Evolutionary conservation across 352 stramenopile genomes (phyloP).

Genomic region (Achlya hypogyna): DNA sequence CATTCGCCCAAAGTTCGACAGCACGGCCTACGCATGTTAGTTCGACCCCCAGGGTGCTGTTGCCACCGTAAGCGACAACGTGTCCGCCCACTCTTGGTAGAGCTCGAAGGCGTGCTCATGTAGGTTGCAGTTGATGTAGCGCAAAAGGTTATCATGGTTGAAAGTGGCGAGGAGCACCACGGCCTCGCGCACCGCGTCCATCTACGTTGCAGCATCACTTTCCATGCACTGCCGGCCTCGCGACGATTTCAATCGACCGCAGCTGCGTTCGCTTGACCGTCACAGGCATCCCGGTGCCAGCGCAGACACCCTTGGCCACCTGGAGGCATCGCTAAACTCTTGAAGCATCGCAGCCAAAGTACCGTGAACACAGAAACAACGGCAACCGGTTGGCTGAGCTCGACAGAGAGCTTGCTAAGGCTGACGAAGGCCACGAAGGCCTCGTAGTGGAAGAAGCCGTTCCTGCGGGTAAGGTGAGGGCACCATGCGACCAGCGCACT

Average conservation of each 20-base stretch:
- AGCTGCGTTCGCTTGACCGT: slow-evolving; percentile 14
- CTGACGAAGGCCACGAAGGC: slow-evolving; percentile 11
- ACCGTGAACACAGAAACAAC: slow-evolving; percentile 8
- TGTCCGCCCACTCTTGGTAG: slow-evolving; percentile 15
- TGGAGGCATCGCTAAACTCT: background rate
- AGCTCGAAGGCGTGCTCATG: background rate
- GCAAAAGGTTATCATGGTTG: slow-evolving; percentile 2
- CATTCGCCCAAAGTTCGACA: slow-evolving; percentile 61
- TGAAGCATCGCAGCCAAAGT: background rate
- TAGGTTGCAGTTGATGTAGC: slow-evolving; percentile 2
- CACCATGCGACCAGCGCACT: background rate
- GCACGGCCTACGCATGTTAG: slow-evolving; percentile 34
- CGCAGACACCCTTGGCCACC: slow-evolving; percentile 6
- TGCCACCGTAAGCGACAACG: background rate
- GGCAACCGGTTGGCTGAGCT: slow-evolving; percentile 8
- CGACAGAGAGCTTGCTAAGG: slow-evolving; percentile 1
- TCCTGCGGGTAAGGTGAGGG: background rate
- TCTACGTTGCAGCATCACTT: background rate
- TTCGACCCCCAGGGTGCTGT: background rate
- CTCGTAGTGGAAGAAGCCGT: slow-evolving; percentile 14
- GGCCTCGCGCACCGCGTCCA: background rate
- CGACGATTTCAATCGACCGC: slow-evolving; percentile 2
- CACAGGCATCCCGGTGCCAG: background rate
- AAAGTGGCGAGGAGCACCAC: slow-evolving; percentile 1
- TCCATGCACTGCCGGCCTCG: background rate